Percentiles rank a stretch among this genome's conserved stretches.
Evolutionary conservation across 1,284 basidiomycete species (phyloP).

Genomic region (Rhodotorula sp.): DNA sequence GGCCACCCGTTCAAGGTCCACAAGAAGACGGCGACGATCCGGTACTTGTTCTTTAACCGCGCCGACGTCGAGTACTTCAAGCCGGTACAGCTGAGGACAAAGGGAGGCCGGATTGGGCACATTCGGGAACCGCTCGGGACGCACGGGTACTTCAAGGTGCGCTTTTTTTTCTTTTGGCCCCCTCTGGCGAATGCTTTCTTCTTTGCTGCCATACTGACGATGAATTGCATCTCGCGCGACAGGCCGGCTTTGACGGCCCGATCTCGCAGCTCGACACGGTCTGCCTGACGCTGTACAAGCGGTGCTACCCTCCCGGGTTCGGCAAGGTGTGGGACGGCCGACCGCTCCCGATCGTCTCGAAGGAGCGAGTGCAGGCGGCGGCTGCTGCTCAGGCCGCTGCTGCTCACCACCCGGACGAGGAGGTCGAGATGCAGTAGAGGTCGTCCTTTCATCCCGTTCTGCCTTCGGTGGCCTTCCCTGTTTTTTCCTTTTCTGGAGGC

Average conservation of each 20-base stretch:
- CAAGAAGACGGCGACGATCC: constrained; percentile 93
- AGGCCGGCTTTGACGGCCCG: constrained; percentile 78
- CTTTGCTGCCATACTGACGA: too few species aligned
- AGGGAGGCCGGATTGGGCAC: constrained; percentile 87
- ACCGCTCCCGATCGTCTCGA: constrained; percentile 23
- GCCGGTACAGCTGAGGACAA: constrained; percentile 89
- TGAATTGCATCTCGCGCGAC: neutral
- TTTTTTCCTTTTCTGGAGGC: neutral
- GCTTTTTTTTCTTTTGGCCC: neutral
- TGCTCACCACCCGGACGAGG: neutral
- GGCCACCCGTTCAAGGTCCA: constrained; percentile 98
- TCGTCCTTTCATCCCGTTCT: neutral
- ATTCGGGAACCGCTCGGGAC: constrained; percentile 89
- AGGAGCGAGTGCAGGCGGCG: constrained; percentile 15
- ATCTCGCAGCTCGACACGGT: constrained; percentile 78
- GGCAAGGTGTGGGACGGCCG: constrained; percentile 30
- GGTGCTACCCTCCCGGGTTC: constrained; percentile 51
- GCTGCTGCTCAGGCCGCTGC: neutral
- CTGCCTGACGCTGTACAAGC: constrained; percentile 48
- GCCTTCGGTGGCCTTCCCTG: neutral
- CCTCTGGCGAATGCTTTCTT: neutral
- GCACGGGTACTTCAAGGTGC: constrained; percentile 92
- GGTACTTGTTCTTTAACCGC: constrained; percentile 97
- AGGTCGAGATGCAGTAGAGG: constrained; percentile 14
- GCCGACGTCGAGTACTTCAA: constrained; percentile 90